These are phyloP conservation scores for Excoecaria agallocha DNA, from an alignment of 345 rosid genomes.

Conservation along the genomic window DNA sequence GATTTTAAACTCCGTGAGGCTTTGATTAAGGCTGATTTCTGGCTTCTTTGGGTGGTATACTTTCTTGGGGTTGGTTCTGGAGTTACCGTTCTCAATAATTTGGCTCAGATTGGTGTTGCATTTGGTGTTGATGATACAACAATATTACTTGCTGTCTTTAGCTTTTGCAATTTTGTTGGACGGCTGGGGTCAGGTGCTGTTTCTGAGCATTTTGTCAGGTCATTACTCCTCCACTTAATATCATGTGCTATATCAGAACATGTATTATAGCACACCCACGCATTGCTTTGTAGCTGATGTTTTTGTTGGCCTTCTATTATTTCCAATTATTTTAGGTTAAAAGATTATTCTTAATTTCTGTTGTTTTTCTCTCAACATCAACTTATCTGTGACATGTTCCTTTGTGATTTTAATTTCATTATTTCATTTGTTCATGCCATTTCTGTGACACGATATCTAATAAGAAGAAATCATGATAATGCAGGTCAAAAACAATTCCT, in stretches of 20 bases:
- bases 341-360: neutral
- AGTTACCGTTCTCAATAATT: conserved; percentile 79
- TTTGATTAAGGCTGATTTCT: conserved; percentile 84
- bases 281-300: too few species aligned
- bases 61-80: conserved; percentile 95
- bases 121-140: conserved; percentile 76
- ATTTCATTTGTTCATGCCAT: neutral
- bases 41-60: conserved; percentile 90
- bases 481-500: conserved; percentile 68
- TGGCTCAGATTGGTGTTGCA: conserved; percentile 87
- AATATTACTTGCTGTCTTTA: conserved; percentile 59
- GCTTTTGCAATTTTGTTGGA: conserved; percentile 84
- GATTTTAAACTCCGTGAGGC: conserved; percentile 77
- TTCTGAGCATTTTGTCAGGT: conserved; percentile 94
- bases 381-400: neutral
- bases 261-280: too few species aligned
- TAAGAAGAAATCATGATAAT: conserved; percentile 6
- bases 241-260: neutral
- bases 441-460: neutral
- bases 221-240: conserved; percentile 14
- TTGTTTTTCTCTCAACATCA: neutral
- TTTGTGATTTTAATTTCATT: neutral
- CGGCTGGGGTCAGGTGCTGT: conserved; percentile 82
- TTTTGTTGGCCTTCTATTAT: neutral
- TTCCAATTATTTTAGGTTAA: neutral